Conservation (phyloP, 257 asterid species). For the Lithospermum erythrorhizon region DNA sequence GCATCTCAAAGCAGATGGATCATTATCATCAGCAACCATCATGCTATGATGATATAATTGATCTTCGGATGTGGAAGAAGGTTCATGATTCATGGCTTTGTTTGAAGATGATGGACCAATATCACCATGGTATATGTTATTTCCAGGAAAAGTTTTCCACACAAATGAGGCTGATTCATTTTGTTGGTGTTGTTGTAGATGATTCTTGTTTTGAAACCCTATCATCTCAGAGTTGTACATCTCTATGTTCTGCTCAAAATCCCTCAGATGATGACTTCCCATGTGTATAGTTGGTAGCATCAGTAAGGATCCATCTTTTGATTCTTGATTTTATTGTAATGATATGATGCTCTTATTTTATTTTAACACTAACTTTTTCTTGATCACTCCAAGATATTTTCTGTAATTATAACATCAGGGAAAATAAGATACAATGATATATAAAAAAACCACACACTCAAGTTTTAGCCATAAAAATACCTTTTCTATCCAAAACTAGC, state of each 20-base stretch:
- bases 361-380: slow-evolving; percentile 7
- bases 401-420: slow-evolving; percentile 3
- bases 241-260: slow-evolving; percentile 31
- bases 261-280: slow-evolving; percentile 32
- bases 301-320: slow-evolving; percentile 23
- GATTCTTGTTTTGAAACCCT: slow-evolving; percentile 51
- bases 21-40: slow-evolving; percentile 24
- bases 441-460: slow-evolving; percentile 12
- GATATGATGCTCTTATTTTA: neutral
- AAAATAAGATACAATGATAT: slow-evolving; percentile 3
- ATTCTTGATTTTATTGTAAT: slow-evolving; percentile 2
- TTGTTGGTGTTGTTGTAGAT: slow-evolving; percentile 8
- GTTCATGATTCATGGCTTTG: slow-evolving; percentile 19
- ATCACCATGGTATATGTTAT: slow-evolving; percentile 7
- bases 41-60: slow-evolving; percentile 23
- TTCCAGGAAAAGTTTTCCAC: slow-evolving; percentile 38
- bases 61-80: slow-evolving; percentile 5
- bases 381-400: slow-evolving; percentile 1
- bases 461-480: slow-evolving; percentile 5
- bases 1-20: slow-evolving; percentile 39
- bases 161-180: slow-evolving; percentile 10
- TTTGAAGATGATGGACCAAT: slow-evolving; percentile 26
- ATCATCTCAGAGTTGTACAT: slow-evolving; percentile 61
- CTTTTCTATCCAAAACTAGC: slow-evolving; percentile 5
- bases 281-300: slow-evolving; percentile 27